phyloP scores from a whole-genome alignment of 805 yeast species.

The Kregervanrija delftensis region DNA sequence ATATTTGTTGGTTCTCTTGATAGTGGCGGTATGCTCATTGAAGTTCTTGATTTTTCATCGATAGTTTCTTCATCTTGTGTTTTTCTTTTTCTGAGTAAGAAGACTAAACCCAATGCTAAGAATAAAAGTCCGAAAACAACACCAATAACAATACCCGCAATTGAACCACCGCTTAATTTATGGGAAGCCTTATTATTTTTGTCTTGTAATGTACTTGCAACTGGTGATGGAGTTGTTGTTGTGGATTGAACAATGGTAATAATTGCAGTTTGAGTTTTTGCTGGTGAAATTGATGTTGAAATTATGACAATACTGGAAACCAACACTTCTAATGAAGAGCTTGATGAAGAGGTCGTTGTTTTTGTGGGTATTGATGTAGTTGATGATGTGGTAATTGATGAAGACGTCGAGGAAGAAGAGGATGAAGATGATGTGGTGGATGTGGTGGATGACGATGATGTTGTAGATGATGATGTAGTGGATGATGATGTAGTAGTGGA shows the following conservation, averaged over 20 bases:
- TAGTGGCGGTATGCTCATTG: too few species aligned
- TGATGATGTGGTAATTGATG: constrained; percentile 10
- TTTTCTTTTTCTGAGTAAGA: constrained; percentile 20
- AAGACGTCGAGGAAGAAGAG: constrained; percentile 8
- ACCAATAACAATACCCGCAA: constrained; percentile 31
- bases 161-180: constrained; percentile 25
- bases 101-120: constrained; percentile 11
- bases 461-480: constrained; percentile 14
- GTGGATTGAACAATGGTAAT: constrained; percentile 21
- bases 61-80: constrained; percentile 13
- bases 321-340: constrained; percentile 5
- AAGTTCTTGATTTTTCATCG: constrained; percentile 12
- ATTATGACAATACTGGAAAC: constrained; percentile 6
- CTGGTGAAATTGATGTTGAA: constrained; percentile 19
- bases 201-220: constrained; percentile 8
- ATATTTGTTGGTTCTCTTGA: too few species aligned
- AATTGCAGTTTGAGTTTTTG: constrained; percentile 15
- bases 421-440: constrained; percentile 11
- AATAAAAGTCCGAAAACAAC: constrained; percentile 19
- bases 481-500: constrained; percentile 12
- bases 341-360: constrained; percentile 5
- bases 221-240: constrained; percentile 11
- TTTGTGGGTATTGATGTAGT: constrained; percentile 7
- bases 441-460: constrained; percentile 11
- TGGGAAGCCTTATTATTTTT: not conserved